Conservation (phyloP, 2,329 filamentous ascomycete genomes). For the Aspergillus jensenii region DNA sequence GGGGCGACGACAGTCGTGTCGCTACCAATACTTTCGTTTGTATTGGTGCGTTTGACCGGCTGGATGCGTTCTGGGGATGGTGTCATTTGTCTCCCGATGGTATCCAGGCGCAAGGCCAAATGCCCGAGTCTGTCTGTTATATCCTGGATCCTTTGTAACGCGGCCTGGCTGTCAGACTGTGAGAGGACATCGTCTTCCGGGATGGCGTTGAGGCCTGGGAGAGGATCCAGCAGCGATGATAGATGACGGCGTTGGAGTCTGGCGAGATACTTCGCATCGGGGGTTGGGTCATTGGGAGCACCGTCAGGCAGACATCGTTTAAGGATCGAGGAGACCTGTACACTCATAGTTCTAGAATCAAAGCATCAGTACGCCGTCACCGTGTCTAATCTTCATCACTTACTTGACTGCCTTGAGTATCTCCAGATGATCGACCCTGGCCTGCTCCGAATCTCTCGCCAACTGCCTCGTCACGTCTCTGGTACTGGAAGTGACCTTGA, state of each 20-base stretch:
- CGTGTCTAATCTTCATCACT: not conserved
- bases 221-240: conserved; percentile 4
- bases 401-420: conserved; percentile 14
- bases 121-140: conserved; percentile 7
- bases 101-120: conserved; percentile 3
- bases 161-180: conserved; percentile 1
- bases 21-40: not conserved
- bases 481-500: conserved; percentile 8
- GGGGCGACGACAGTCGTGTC: conserved; percentile 3
- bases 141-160: conserved; percentile 8
- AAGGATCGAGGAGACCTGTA: conserved; percentile 11
- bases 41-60: not conserved
- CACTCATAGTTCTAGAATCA: no score
- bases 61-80: not conserved
- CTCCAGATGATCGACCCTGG: conserved; percentile 10
- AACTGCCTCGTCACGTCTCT: conserved; percentile 3
- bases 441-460: conserved; percentile 1
- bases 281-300: not conserved
- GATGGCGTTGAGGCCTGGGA: conserved; percentile 1
- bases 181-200: conserved; percentile 6
- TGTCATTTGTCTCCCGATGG: not conserved
- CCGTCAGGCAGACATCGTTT: conserved; percentile 8
- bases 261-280: conserved; percentile 8
- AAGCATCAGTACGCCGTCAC: not conserved
- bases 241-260: not conserved